Evolutionary conservation across 805 yeast species (phyloP).

Genomic region (Starmera caribaea): DNA sequence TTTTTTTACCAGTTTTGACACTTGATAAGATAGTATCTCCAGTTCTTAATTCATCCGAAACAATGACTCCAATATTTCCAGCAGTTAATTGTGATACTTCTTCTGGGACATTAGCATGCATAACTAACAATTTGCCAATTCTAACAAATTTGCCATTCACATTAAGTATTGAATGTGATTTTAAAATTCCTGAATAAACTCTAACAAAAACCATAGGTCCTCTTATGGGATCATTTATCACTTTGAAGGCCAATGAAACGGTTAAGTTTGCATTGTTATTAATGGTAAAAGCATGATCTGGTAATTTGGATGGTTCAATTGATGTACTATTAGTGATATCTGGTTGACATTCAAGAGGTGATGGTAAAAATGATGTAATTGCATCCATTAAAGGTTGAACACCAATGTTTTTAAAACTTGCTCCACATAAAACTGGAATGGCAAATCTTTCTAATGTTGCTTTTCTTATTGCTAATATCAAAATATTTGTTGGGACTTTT

Average conservation of each 20-base stretch:
- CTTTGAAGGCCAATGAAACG: slow-evolving; percentile 85
- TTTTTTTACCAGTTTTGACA: slow-evolving; percentile 39
- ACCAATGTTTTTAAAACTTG: slow-evolving; percentile 87
- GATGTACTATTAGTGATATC: slow-evolving; percentile 24
- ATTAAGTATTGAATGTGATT: slow-evolving; percentile 54
- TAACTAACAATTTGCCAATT: slow-evolving; percentile 58
- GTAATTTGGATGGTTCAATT: slow-evolving; percentile 28
- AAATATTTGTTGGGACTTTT: slow-evolving; percentile 42
- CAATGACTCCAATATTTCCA: slow-evolving; percentile 83
- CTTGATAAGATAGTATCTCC: slow-evolving; percentile 78
- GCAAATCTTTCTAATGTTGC: slow-evolving; percentile 51
- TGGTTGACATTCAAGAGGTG: slow-evolving; percentile 64
- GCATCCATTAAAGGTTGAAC: slow-evolving; percentile 92
- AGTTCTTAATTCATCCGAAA: slow-evolving; percentile 57
- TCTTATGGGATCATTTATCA: slow-evolving; percentile 71
- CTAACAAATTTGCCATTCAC: slow-evolving; percentile 58
- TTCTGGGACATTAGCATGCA: slow-evolving; percentile 84
- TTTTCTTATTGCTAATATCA: slow-evolving; percentile 52
- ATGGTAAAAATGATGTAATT: slow-evolving; percentile 66
- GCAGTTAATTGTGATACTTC: slow-evolving; percentile 53
- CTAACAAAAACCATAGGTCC: slow-evolving; percentile 82
- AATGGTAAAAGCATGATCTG: slow-evolving; percentile 37
- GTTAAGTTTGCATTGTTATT: slow-evolving; percentile 51
- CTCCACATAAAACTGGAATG: slow-evolving; percentile 85
- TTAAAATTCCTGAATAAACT: slow-evolving; percentile 75